Conservation (phyloP, 2,329 filamentous ascomycete genomes). For the Ophiostoma quercus region DNA sequence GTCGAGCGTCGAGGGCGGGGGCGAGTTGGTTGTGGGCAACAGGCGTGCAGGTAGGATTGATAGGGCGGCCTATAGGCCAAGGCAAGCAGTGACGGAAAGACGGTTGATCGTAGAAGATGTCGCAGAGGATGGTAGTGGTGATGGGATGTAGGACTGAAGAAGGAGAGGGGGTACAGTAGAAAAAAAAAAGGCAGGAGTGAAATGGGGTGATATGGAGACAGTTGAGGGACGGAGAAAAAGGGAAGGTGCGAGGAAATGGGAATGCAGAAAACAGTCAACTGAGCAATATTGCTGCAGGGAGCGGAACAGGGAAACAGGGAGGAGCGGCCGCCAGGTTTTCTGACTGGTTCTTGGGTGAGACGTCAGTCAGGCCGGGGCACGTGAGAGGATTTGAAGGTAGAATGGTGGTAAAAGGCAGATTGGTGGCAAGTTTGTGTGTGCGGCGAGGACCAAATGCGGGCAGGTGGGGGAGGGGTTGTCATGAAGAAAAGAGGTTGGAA, state of each 20-base stretch:
- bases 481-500: conserved; percentile 16
- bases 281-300: conserved; percentile 9
- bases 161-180: background rate
- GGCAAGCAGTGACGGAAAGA: background rate
- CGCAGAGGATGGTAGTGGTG: background rate
- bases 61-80: background rate
- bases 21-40: background rate
- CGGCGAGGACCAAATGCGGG: conserved; percentile 21
- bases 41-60: background rate
- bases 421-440: background rate
- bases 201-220: background rate
- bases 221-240: conserved; percentile 6
- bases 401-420: background rate
- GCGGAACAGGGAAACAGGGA: background rate
- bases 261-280: conserved; percentile 12
- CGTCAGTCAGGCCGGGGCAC: background rate
- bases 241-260: conserved; percentile 18
- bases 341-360: conserved; percentile 5
- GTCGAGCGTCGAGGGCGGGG: conserved; percentile 15
- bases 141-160: conserved; percentile 4
- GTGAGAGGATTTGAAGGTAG: background rate
- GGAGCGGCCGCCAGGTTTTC: conserved; percentile 10
- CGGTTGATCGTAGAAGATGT: background rate
- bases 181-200: background rate
- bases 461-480: conserved; percentile 27